Evolutionary conservation across 2,329 filamentous ascomycete genomes (phyloP).

Genomic region (Aspergillus jensenii): DNA sequence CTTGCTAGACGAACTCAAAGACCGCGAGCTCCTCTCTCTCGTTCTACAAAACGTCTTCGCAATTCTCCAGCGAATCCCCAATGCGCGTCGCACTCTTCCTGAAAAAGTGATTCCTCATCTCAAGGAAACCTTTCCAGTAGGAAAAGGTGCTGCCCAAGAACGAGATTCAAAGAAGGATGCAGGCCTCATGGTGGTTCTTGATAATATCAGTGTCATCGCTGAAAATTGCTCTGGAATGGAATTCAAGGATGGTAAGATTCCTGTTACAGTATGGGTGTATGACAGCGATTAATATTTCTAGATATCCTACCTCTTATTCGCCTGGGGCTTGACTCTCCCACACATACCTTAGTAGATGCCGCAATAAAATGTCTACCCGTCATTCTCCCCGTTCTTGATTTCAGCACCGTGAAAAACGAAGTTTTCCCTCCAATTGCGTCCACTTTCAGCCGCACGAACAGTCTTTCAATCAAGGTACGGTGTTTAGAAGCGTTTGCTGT

Average conservation of each 20-base stretch:
- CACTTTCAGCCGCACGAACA: constrained; percentile 91
- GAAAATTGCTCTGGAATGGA: constrained; percentile 85
- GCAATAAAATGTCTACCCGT: constrained; percentile 74
- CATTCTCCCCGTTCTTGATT: constrained; percentile 87
- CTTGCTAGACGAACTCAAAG: constrained; percentile 89
- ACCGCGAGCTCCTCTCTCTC: constrained; percentile 78
- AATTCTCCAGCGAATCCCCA: constrained; percentile 76
- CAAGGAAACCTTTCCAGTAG: constrained; percentile 74
- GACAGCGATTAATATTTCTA: constrained; percentile 36
- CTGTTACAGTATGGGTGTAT: constrained; percentile 4
- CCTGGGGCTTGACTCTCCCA: constrained; percentile 81
- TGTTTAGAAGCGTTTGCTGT: constrained; percentile 87
- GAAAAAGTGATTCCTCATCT: constrained; percentile 84
- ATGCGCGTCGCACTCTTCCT: constrained; percentile 73
- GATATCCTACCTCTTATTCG: constrained; percentile 86
- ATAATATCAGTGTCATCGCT: constrained; percentile 74
- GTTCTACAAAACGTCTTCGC: constrained; percentile 92
- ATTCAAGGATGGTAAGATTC: constrained; percentile 80
- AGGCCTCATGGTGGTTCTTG: constrained; percentile 85
- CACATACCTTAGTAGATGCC: constrained; percentile 84
- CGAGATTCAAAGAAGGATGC: constrained; percentile 82
- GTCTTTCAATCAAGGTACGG: constrained; percentile 89
- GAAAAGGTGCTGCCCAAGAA: constrained; percentile 56
- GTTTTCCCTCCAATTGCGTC: constrained; percentile 87
- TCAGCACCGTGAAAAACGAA: constrained; percentile 95